Evolutionary conservation across 495 filamentous ascomycete species (phyloP), one percentile per base, ranked within the genome.

Genomic region (Chlorociboria aeruginascens): DNA sequence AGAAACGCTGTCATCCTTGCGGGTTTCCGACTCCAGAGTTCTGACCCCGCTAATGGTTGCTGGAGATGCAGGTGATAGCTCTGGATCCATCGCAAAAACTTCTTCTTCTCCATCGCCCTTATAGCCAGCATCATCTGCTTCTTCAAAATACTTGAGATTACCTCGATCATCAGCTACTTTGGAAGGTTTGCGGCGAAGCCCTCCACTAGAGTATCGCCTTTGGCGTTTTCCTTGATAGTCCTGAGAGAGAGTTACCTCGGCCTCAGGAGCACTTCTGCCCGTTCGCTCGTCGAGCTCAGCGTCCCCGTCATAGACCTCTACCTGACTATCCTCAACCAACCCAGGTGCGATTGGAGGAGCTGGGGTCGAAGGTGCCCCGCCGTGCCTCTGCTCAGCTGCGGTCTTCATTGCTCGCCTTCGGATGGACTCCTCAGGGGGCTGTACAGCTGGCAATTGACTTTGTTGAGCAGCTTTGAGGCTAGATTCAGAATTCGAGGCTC

Each of bases 61-160:
- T 1, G 30, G 12, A n/a, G 45, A 40, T 30, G 16, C 9, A 31
- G 31, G 16, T 12, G 16, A 7, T n/a, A 8, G 9, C 42, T 79
- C 73, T 25, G 77, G 68, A 50, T 87, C 83, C 81, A 88, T 86
- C 7, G 74, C 53, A 56, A 88, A 88, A 7, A 85, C 72, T 14
- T 81, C 83, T 50, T 87, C 78, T 54, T 89, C 88, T 31, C 67
- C 69, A 58, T 90, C 84, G 11, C 78, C 84, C 52, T 83, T 81
- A 64, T 94, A 93, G 6, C 79, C 87, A 36, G 85, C 85, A 46
- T 95, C 77, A 51, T 80, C 74, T 13, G 70, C 70, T 46, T 77
- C 86, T 54, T 89, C 86, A 50, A 83, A 89, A 54, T 85, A 93
- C 60, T 90, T 74, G 6, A 94, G 69, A 38, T 83, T 76, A n/a